Conservation (phyloP, 805 yeast species). For the Pichia manshurica region DNA sequence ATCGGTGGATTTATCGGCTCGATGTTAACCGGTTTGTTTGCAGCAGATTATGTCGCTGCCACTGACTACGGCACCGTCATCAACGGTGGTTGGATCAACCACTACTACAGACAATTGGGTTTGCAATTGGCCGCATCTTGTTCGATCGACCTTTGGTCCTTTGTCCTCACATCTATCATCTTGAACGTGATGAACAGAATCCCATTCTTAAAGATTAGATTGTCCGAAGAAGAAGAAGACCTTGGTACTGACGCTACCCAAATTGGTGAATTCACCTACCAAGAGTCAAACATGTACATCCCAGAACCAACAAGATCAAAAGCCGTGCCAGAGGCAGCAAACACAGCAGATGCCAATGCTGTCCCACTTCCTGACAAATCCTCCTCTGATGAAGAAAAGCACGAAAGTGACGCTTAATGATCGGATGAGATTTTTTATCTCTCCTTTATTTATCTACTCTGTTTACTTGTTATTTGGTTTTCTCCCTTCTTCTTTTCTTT, state of each 20-base stretch:
- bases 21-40: slow-evolving; percentile 82
- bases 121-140: slow-evolving; percentile 78
- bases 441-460: background rate
- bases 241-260: slow-evolving; percentile 84
- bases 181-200: slow-evolving; percentile 62
- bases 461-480: background rate
- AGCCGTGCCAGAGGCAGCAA: slow-evolving; percentile 14
- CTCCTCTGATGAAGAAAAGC: slow-evolving; percentile 23
- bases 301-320: slow-evolving; percentile 68
- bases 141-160: slow-evolving; percentile 71
- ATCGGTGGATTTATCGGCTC: slow-evolving; percentile 88
- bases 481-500: background rate
- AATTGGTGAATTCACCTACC: slow-evolving; percentile 83
- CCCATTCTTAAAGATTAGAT: slow-evolving; percentile 78
- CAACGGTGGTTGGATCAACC: slow-evolving; percentile 85
- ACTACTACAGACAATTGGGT: slow-evolving; percentile 76
- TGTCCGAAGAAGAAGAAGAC: slow-evolving; percentile 81
- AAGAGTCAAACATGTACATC: slow-evolving; percentile 59
- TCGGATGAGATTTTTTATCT: background rate
- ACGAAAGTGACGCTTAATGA: background rate
- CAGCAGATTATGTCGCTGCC: slow-evolving; percentile 84
- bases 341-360: slow-evolving; percentile 22
- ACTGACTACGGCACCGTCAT: slow-evolving; percentile 64
- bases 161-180: slow-evolving; percentile 63
- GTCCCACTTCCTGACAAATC: slow-evolving; percentile 24